phyloP scores from a whole-genome alignment of 495 filamentous ascomycete genomes.

The Wilcoxina mikolae region DNA sequence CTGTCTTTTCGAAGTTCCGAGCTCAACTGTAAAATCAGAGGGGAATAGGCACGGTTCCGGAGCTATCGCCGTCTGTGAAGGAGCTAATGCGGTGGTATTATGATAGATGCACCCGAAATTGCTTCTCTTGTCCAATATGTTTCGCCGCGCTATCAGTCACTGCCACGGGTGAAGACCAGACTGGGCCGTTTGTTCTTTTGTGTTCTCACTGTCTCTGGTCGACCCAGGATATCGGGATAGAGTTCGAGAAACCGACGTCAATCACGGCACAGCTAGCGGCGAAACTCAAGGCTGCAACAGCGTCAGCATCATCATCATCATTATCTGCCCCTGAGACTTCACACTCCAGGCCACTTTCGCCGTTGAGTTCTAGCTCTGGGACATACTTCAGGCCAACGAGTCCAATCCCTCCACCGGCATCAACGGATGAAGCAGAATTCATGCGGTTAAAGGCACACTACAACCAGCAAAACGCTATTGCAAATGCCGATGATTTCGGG shows the following conservation, averaged over 20 bases:
- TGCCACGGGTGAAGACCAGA: conserved; percentile 37
- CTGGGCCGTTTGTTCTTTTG: conserved; percentile 59
- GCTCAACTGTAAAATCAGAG: conserved; percentile 74
- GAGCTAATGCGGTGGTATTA: neutral
- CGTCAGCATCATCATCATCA: neutral
- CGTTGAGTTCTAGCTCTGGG: conserved; percentile 1
- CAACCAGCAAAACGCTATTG: conserved; percentile 33
- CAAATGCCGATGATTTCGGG: conserved; percentile 24
- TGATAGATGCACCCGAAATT: conserved; percentile 75
- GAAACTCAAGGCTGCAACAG: conserved; percentile 30
- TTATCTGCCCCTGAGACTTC: neutral
- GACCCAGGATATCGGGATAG: conserved; percentile 72
- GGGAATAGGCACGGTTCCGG: conserved; percentile 60
- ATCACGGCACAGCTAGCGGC: conserved; percentile 67
- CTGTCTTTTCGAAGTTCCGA: conserved; percentile 89
- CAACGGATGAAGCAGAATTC: conserved; percentile 16
- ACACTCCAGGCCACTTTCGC: conserved; percentile 8
- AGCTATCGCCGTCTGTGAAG: neutral
- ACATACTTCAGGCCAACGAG: conserved; percentile 16
- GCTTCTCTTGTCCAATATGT: conserved; percentile 86
- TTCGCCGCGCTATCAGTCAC: conserved; percentile 63
- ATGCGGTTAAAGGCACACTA: conserved; percentile 55
- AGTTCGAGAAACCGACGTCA: conserved; percentile 72
- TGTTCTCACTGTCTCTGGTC: conserved; percentile 89
- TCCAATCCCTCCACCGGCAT: conserved; percentile 9